Percentiles rank a stretch among this genome's conserved stretches.
These are phyloP conservation scores for Coemansia sp. DNA, from an alignment of 192 early-diverging fungal genomes.

Conservation along the genomic window DNA sequence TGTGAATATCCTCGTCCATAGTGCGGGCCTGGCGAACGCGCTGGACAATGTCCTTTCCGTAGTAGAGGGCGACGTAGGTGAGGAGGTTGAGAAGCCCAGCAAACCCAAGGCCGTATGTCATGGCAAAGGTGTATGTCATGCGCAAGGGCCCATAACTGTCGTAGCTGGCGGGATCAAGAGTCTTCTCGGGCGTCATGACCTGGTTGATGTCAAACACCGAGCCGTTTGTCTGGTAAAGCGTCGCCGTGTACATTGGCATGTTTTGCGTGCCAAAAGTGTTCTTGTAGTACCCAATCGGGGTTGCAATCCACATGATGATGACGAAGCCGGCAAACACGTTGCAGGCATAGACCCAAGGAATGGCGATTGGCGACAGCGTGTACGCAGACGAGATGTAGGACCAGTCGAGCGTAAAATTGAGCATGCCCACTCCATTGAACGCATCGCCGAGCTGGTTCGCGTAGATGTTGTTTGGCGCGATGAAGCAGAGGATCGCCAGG, in stretches of 20 bases:
- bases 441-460: conserved; percentile 52
- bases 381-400: conserved; percentile 57
- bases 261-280: conserved; percentile 56
- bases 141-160: conserved; percentile 62
- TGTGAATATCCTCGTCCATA: conserved; percentile 70
- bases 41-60: conserved; percentile 67
- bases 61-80: conserved; percentile 61
- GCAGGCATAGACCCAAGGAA: conserved; percentile 68
- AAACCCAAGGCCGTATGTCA: conserved; percentile 69
- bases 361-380: conserved; percentile 61
- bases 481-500: conserved; percentile 65
- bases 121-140: conserved; percentile 68
- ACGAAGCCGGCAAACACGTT: conserved; percentile 68
- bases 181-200: conserved; percentile 58
- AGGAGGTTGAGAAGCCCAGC: conserved; percentile 68
- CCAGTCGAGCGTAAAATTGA: conserved; percentile 74
- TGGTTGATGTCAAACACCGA: conserved; percentile 58
- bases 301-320: conserved; percentile 70
- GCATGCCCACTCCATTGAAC: conserved; percentile 53
- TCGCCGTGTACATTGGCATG: conserved; percentile 58
- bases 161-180: conserved; percentile 60
- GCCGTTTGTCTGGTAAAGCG: conserved; percentile 60
- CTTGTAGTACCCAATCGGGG: conserved; percentile 68
- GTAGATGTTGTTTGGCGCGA: conserved; percentile 44
- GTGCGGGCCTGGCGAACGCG: conserved; percentile 61